Base-by-base conservation (phyloP, 1,284 basidiomycete genomes). In the Ceratobasidium papillatum region DNA sequence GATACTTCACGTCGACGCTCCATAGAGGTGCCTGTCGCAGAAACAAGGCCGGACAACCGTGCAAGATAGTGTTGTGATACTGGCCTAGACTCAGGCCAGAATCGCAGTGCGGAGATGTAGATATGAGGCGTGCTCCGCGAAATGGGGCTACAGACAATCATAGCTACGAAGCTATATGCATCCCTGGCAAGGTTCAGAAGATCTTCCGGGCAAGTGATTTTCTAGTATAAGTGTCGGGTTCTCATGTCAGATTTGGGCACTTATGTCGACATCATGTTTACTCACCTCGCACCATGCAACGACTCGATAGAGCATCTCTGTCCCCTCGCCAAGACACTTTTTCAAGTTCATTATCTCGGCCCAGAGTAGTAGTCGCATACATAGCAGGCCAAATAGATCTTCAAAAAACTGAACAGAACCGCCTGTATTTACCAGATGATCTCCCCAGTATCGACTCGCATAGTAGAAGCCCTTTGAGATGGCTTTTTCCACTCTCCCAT, bases 271-370 rank as follows among this genome's bases (percentile, higher is more conserved):
- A 14, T 52, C 2, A 22, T 43, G 30, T 5, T 32, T 19, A 49
- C 68, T 22, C 27, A 71, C 68, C n/a, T 32, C 3, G 41, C 41
- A 43, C 68, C 68, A 71, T 9, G 9, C 17, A 3, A 36, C 22
- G 2, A 49, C 17, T 17, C n/a, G 8, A 12, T 34, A 38, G 27
- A 71, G 32, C 27, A 17, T 32, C 4, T 38, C 56, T 12, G 27
- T n/a, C 7, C 54, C 56, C 1, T 34, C 27, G 9, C 2, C 1
- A 0, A 59, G 5, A 17, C 32, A 25, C 12, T 61, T 47, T 30
- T 61, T 59, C 32, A 72, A 9, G 68, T 61, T 72, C 22, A 72
- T 17, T 0, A 72, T 54, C 25, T 72, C 68, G 45, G 59, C 59
- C 68, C 68, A 72, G 8, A 72, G 45, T 4, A 72, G 30, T 4